Evolutionary conservation across 192 early-diverging fungal genomes (phyloP), one percentile per base, ranked within the genome.

Genomic region (Coemansia sp.): DNA sequence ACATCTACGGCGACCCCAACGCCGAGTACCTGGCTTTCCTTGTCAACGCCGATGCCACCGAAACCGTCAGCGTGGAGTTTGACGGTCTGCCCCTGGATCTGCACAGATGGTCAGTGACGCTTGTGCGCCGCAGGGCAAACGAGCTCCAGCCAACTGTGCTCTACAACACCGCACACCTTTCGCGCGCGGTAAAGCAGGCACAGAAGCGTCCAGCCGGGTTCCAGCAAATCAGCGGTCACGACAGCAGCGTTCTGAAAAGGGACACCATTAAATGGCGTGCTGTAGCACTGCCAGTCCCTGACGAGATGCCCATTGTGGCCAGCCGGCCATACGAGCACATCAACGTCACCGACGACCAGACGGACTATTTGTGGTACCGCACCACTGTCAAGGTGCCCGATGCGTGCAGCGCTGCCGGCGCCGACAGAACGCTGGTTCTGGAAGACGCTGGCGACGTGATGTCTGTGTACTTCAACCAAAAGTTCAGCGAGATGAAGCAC

Each of bases 341-440:
- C 36, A 60, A 65, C 17, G 38, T 78, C 1, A 83, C 81, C 9
- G 68, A 78, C 67, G 81, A 83, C 52, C 22, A 15, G 36, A 68
- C 81, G 11, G 81, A 83, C 67, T 83, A 78, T 64, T 56, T 77
- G 70, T 83, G 81, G 81, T 75, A 83, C 75, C 75, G 65, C 52
- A 83, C 75, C 11, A 51, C 51, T 5, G 61, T 74, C 36, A 39
- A 18, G 12, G 60, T 83, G 34, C 57, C 67, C 35, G 37, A 70
- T 0, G 5, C 48, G 2, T 73, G 76, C 56, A 28, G 20, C 14
- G 18, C 17, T 35, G 17, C 51, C 1, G 8, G 18, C 12, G 36
- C 34, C 22, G 64, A 61, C n/a, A 6, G 45, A 8, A 36, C 32
- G 60, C 68, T 83, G 14, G 73, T 75, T 11, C 61, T 83, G 1